These are phyloP conservation scores for Colletotrichum incanum DNA, from an alignment of 2,329 filamentous ascomycete genomes.

Conservation along the genomic window DNA sequence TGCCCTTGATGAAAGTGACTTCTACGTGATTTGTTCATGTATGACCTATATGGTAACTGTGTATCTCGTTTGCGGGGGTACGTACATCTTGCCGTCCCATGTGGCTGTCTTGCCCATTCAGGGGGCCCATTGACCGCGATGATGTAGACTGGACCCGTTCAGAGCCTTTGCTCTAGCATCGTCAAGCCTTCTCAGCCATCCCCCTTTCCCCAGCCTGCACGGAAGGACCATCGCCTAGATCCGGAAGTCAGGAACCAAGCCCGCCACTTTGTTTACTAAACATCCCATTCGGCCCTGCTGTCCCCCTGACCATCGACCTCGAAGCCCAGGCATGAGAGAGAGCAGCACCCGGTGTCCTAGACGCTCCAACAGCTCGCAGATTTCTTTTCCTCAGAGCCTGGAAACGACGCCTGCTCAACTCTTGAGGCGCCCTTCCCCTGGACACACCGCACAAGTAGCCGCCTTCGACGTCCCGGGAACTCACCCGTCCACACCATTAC, in stretches of 20 bases:
- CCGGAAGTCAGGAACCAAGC: neutral
- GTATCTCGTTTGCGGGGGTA: neutral
- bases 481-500: neutral
- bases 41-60: neutral
- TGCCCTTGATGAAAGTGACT: conserved; percentile 5
- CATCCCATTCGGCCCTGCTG: neutral
- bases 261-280: neutral
- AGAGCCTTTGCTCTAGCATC: neutral
- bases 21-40: neutral
- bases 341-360: neutral
- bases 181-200: neutral
- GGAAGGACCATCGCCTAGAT: neutral
- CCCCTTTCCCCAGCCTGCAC: neutral
- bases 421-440: neutral
- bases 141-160: neutral
- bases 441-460: neutral
- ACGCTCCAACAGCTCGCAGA: neutral
- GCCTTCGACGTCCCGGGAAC: neutral
- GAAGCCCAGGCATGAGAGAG: neutral
- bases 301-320: neutral
- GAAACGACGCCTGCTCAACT: neutral
- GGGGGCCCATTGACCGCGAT: neutral
- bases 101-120: neutral
- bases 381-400: neutral
- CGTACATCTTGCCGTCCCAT: neutral